phyloP scores from a whole-genome alignment of 2,329 filamentous ascomycete genomes.

The Esteya vermicola region DNA sequence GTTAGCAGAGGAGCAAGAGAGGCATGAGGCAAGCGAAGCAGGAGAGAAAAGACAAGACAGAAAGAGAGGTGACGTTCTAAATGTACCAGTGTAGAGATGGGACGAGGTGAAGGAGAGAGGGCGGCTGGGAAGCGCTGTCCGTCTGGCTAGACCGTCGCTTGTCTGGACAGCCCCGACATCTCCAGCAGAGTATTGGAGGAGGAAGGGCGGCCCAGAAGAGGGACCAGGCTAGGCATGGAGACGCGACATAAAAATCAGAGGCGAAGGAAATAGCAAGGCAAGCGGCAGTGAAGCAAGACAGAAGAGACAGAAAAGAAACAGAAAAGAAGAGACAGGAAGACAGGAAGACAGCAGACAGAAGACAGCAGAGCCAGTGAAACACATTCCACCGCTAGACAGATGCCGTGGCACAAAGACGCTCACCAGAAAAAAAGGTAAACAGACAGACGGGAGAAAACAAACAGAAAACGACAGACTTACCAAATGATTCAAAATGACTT shows the following conservation, averaged over 20 bases:
- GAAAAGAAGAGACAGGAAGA: background rate
- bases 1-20: constrained; percentile 11
- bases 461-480: background rate
- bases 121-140: background rate
- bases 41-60: background rate
- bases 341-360: background rate
- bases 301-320: constrained; percentile 1
- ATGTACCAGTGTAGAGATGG: no score
- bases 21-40: background rate
- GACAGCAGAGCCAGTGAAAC: no score
- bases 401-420: no score
- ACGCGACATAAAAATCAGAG: no score
- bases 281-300: background rate
- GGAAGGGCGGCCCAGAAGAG: background rate
- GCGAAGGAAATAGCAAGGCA: background rate
- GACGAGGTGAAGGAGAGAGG: background rate
- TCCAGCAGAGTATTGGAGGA: background rate
- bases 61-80: no score
- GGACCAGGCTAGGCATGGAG: no score
- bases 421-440: background rate
- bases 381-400: no score
- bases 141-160: no score
- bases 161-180: background rate
- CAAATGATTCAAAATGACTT: no score
- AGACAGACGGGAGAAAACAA: no score